Evolutionary conservation across 1,139 yeast genomes (phyloP), one percentile per base, ranked within the genome.

Genomic region (Lodderomyces beijingensis): DNA sequence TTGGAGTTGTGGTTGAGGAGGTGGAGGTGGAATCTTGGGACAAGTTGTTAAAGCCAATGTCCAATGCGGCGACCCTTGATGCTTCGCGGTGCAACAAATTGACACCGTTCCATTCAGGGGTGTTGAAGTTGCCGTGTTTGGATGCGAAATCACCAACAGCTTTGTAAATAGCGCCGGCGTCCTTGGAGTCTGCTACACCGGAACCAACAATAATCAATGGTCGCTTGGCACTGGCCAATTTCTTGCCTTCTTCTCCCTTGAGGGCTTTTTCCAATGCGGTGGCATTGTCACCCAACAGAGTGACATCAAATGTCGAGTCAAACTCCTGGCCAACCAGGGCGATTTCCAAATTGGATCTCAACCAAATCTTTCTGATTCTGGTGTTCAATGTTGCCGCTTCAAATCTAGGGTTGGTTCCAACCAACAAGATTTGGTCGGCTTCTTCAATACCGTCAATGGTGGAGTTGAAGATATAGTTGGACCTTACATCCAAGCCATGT

Each of bases 371-470:
- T 68, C 95, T 78, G 46, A 86, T 80, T 63, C 95, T 77, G 28
- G 94, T 77, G 57, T 86, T 86, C 49, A 86, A 71, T 11, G 85
- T 94, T 28, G 95, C 88, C 39, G 95, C 95, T 65, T 86, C 95
- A 51, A 77, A 88, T 57, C 95, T 77, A 46, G 95, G 94, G 66
- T 86, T 86, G 33, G 94, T 79, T 42, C 95, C 95, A 38, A 85
- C 73, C 46, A 85, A 69, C 49, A 85, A 68, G 42, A 85, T 80
- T 50, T 77, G 84, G 55, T 85, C 94, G 34, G 93, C 89, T 36
- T 78, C 81, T 59, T 84, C 94, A 45, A 86, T 72, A 34, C 94
- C 94, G 41, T 74, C 79, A 44, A 86, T 79, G 28, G 87, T 71
- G 9, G 94, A 75, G 70, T 83, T 85, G 72, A 86, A 85, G 34